Conservation (phyloP, 2,329 filamentous ascomycete species). For the Cercospora canescens region DNA sequence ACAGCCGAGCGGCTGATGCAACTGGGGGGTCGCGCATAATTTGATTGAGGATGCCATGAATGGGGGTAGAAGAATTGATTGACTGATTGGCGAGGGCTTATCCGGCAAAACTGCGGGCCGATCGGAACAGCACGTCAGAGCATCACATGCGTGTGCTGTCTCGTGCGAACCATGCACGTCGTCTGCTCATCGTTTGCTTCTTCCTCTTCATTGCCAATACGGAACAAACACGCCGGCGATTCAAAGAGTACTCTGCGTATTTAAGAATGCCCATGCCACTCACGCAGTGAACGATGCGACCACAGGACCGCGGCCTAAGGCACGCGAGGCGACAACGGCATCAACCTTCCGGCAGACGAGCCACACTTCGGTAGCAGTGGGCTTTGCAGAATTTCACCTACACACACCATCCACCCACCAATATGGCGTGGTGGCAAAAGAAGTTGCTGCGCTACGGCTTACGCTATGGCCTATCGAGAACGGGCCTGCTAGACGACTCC, state of each 20-base stretch:
- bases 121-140: neutral
- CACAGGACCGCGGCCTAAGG: conserved; percentile 13
- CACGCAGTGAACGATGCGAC: conserved; percentile 10
- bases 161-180: neutral
- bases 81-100: conserved; percentile 1
- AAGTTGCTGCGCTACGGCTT: conserved; percentile 61
- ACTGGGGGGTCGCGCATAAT: neutral
- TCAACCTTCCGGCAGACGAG: conserved; percentile 58
- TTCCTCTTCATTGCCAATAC: neutral
- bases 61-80: neutral
- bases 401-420: neutral
- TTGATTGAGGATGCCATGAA: neutral
- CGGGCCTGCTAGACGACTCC: conserved; percentile 86
- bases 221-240: neutral
- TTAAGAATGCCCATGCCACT: neutral
- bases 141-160: conserved; percentile 7
- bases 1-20: neutral
- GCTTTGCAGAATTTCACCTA: neutral
- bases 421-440: conserved; percentile 67
- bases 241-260: neutral
- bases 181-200: neutral
- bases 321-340: conserved; percentile 53
- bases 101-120: conserved; percentile 2
- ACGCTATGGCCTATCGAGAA: conserved; percentile 77
- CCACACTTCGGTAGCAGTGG: conserved; percentile 18